Base-by-base conservation (phyloP, 2,329 filamentous ascomycete species). In the Orbilia ellipsospora region DNA sequence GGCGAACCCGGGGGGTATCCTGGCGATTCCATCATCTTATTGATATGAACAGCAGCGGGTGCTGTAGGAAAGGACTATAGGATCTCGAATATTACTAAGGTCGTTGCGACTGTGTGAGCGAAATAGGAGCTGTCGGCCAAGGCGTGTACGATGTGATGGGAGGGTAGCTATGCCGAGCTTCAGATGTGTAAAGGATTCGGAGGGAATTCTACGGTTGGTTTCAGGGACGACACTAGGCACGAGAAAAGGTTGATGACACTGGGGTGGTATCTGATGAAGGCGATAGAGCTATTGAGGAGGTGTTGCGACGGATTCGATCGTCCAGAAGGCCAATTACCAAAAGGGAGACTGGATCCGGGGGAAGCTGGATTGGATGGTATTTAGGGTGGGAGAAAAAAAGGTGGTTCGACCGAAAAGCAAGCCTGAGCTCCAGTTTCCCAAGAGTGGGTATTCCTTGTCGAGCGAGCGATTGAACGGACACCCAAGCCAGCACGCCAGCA, bases 1-100 rank as follows among this genome's bases (percentile, higher is more conserved):
- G 78, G 78, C 65, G 78, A 79, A 44, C 77, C 78, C 69, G 78
- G 78, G 31, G 77, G 72, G 59, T 78, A 78, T 54, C 77, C 78
- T 55, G 78, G 78, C 36, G 78, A 79, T 59, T 79, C 78, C 78
- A 79, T 79, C 70, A 68, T 74, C 40, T 23, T 64, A 51, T 26
- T 54, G 44, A 44, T 16, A 26, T 40, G 20, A 36, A 16, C 16
- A 52, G 44, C 54, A 44, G 26, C 26, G 26, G 63, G 3, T 36
- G 10, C 31, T 36, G 10, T 36, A 6, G 6, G 31, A 36, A 10
- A 44, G 3, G 4, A n/a, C 48, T 31, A 20, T 23, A n/a, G 51
- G 12, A 13, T 51, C n/a, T 16, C 51, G 42, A 36, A n/a, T 20
- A n/a, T 40, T 28, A 68, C 2, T 26, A 20, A 44, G 7, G 20